These are phyloP conservation scores for Penicillium decumbens DNA, from an alignment of 2,329 filamentous ascomycete genomes.

Conservation along the genomic window DNA sequence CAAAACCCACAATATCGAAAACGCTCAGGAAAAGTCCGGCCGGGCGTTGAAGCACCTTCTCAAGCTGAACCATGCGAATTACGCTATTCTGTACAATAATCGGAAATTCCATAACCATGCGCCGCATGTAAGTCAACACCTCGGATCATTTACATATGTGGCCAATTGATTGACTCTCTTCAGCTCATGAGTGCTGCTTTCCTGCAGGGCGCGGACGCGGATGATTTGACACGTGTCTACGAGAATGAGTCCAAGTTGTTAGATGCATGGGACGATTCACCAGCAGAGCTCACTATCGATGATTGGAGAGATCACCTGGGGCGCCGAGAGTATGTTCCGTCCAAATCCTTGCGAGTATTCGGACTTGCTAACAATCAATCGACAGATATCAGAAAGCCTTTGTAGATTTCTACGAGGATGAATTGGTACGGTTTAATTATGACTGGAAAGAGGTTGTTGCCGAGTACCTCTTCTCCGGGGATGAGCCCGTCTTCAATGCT, in stretches of 20 bases:
- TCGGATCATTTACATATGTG: not conserved
- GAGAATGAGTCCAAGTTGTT: constrained; percentile 67
- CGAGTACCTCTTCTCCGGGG: constrained; percentile 64
- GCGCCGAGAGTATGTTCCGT: constrained; percentile 54
- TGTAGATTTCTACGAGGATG: constrained; percentile 93
- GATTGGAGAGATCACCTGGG: constrained; percentile 88
- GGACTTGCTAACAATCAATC: not conserved
- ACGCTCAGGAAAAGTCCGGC: constrained; percentile 69
- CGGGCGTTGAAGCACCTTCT: constrained; percentile 85
- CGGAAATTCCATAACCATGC: constrained; percentile 76
- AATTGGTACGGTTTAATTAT: constrained; percentile 70
- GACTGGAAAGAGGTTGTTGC: constrained; percentile 75
- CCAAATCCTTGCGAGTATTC: not conserved
- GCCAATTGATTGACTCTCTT: constrained; percentile 6
- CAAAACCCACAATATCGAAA: constrained; percentile 73
- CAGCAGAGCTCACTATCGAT: constrained; percentile 71
- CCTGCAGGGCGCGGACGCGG: constrained; percentile 68
- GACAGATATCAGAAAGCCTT: constrained; percentile 77
- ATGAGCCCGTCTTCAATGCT: constrained; percentile 74
- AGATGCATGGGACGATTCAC: constrained; percentile 77
- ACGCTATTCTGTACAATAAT: constrained; percentile 74
- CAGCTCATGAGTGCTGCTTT: constrained; percentile 78
- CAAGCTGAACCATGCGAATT: constrained; percentile 85
- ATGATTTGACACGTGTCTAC: constrained; percentile 75
- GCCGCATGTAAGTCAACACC: constrained; percentile 55